Evolutionary conservation across 2,329 filamentous ascomycete species (phyloP).

Genomic region (Cadophora malorum): DNA sequence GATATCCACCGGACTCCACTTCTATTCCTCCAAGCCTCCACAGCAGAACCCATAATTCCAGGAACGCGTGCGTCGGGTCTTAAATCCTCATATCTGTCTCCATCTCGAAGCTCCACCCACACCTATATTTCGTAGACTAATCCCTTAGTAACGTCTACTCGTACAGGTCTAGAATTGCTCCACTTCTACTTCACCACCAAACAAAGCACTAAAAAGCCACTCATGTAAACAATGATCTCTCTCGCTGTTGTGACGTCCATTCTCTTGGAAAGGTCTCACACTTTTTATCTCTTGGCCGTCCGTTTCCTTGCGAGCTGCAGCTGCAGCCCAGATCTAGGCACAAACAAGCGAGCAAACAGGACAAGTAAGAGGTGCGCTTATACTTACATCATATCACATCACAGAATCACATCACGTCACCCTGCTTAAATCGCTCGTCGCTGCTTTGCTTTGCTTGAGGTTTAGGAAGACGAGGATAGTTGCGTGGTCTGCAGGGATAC

Average conservation of each 20-base stretch:
- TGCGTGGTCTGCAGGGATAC: neutral
- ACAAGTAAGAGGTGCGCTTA: neutral
- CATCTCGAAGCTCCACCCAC: neutral
- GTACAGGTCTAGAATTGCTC: too few species aligned
- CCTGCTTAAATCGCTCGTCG: neutral
- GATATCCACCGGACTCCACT: neutral
- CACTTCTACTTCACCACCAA: neutral
- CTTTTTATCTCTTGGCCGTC: too few species aligned
- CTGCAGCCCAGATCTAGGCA: neutral
- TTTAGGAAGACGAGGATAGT: too few species aligned
- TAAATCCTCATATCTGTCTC: neutral
- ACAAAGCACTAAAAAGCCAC: too few species aligned
- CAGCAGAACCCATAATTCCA: neutral
- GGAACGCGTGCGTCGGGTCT: neutral
- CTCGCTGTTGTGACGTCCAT: neutral
- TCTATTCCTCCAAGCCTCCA: neutral
- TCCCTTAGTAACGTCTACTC: too few species aligned
- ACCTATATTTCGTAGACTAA: neutral
- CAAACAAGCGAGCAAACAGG: neutral
- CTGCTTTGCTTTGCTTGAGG: neutral
- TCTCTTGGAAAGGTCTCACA: too few species aligned
- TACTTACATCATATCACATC: neutral
- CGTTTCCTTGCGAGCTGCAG: neutral
- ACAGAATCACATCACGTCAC: neutral
- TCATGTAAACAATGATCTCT: too few species aligned